Evolutionary conservation across 192 early-diverging fungal genomes (phyloP), one percentile per base, ranked within the genome.

Genomic region (Entomortierella chlamydospora): DNA sequence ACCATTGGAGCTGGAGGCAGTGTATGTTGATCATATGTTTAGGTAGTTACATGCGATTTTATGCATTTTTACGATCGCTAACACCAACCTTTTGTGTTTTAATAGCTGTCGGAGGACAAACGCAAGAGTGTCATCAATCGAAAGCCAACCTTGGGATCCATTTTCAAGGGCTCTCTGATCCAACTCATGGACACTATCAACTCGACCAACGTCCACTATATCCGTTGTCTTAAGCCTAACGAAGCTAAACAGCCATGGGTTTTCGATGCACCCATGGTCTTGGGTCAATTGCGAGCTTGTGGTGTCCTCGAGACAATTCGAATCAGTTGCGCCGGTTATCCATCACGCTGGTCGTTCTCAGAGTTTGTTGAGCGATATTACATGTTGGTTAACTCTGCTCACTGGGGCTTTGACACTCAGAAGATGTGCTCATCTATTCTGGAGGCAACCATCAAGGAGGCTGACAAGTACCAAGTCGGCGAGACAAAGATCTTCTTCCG

Each of bases 251-350:
- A 86, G 2, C 91, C 97, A 17, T 99, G 97, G 90, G 88, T 67
- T 34, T 98, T 97, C 76, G 98, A 99, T 70, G 92, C 98, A 29
- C 91, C 91, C 22, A 96, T 97, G 94, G 96, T 98, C 39, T 84
- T 99, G 5, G 81, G 91, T 26, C 98, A 99, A 83, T 83, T 99
- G 57, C 92, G 97, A 57, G 98, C 98, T 26, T 99, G 98, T 83
- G 98, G 98, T 90, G 98, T 99, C 30, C 82, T 99, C 13, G 98
- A 99, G 87, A 99, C 98, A 11, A 99, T 99, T 82, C 93, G 96
- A 41, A 99, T 99, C 85, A 94, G 92, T 79, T 97, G 96, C 76
- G 97, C 97, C 6, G 98, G 98, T 31, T 99, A 99, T 76, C 98
- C 98, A 9, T 93, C 93, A 25, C 89, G 95, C 28, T 92, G 92